Evolutionary conservation across 306 rosid genomes (phyloP).

Genomic region (Citrullus mucosospermus): DNA sequence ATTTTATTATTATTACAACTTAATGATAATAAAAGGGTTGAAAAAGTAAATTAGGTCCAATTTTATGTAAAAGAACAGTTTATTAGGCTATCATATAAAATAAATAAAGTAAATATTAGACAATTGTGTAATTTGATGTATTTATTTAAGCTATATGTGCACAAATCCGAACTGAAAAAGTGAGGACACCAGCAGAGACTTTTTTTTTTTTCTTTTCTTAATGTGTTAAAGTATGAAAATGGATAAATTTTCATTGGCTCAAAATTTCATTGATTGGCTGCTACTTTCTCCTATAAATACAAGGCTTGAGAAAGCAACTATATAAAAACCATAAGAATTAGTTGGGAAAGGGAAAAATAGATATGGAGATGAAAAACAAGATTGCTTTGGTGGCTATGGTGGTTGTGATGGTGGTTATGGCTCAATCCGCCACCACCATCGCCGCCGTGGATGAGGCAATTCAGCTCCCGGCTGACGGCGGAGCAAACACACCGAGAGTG

Average conservation of each 20-base stretch:
- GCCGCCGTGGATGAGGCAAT: not conserved
- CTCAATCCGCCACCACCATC: not conserved
- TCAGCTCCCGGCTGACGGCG: not conserved
- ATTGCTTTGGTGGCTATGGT: conserved; percentile 2
- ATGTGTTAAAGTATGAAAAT: not conserved
- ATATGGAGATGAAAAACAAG: not conserved
- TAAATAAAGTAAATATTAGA: too few species aligned
- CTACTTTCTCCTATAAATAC: not conserved
- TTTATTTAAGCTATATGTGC: too few species aligned
- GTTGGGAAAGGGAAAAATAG: not conserved
- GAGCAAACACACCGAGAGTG: not conserved
- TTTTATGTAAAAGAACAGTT: too few species aligned
- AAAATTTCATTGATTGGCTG: not conserved
- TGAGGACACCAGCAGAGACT: not conserved
- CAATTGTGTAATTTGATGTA: too few species aligned
- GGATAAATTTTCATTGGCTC: not conserved
- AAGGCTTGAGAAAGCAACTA: not conserved
- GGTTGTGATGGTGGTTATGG: not conserved
- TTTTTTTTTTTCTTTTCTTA: too few species aligned
- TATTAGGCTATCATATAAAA: too few species aligned
- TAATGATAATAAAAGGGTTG: too few species aligned
- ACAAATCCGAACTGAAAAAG: too few species aligned
- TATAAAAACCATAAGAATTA: not conserved
- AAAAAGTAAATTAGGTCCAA: too few species aligned
- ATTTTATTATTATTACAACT: too few species aligned